Base-by-base conservation (phyloP, 78 protist species). In the Salpingoeca rosetta region DNA sequence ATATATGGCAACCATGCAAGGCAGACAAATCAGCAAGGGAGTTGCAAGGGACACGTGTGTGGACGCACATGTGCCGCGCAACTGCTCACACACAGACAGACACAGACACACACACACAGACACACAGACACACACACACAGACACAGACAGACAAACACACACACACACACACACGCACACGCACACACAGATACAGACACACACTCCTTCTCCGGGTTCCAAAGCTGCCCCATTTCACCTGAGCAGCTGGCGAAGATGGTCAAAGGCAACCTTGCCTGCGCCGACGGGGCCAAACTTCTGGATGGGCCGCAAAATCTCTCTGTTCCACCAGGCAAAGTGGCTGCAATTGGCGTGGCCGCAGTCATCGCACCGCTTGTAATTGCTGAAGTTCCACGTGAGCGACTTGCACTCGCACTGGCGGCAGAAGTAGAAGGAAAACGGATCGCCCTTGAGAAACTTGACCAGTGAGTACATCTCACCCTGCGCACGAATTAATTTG, bases 381-480 rank as follows among this genome's bases (percentile, higher is more conserved):
- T 43, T 74, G 38, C 1, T 43, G 17, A 87, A 83, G 31, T 44
- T 78, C 90, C 90, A 87, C 10, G 3, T 57, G 43, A 83, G 85
- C 24, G 80, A 51, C 79, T 82, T 83, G 83, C 90, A 87, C 0
- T n/a, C 43, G 44, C 90, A 85, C 37, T 25, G 83, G 17, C 39
- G 26, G 80, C 88, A 85, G 0, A 76, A 85, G 77, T 88, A 88
- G 84, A 84, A 80, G 31, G 86, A 44, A 65, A 37, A 84, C 3
- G 87, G 91, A 0, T 31, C 31, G 81, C 45, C 22, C 12, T 85
- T 78, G 76, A 84, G 38, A 43, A 88, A 80, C 35, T 82, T 81
- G 17, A 88, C 45, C 40, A 88, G 80, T 26, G 87, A 84, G 81
- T 84, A 88, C 51, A 88, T 79, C 82, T 88, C 91, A 38, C 87